Percentiles rank a stretch among this genome's conserved stretches.
phyloP scores from a whole-genome alignment of 1,284 basidiomycete genomes.

The Naganishia sp. region DNA sequence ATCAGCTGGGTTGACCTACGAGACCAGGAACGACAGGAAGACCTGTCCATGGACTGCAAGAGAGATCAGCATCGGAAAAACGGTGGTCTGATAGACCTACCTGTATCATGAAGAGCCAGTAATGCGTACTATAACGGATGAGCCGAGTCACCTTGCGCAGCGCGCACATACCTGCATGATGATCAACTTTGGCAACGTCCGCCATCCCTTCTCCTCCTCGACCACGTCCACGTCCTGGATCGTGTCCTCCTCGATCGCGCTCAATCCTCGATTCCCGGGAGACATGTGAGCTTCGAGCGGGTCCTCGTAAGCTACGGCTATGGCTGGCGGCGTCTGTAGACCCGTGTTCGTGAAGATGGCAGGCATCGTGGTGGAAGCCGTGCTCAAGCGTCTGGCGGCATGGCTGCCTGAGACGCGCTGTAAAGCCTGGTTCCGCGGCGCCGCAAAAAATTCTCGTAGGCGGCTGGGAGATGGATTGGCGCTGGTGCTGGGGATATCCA shows the following conservation, averaged over 20 bases:
- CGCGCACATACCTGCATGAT: slow-evolving; percentile 46
- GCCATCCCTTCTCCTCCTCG: slow-evolving; percentile 44
- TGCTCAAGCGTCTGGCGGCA: slow-evolving; percentile 46
- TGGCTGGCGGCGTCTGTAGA: slow-evolving; percentile 43
- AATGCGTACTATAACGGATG: slow-evolving; percentile 48
- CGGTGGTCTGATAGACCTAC: slow-evolving; percentile 3
- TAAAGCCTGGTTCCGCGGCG: slow-evolving; percentile 8
- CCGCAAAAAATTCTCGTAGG: slow-evolving; percentile 7
- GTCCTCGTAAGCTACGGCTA: slow-evolving; percentile 40
- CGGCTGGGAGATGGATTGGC: slow-evolving; percentile 16
- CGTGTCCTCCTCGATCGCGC: slow-evolving; percentile 47
- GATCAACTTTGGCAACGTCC: slow-evolving; percentile 47
- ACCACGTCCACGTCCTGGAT: slow-evolving; percentile 30
- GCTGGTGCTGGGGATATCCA: slow-evolving; percentile 6
- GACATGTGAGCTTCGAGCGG: slow-evolving; percentile 27
- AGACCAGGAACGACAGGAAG: slow-evolving; percentile 54
- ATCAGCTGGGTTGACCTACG: slow-evolving; percentile 38
- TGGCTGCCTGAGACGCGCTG: slow-evolving; percentile 39
- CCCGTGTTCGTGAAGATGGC: slow-evolving; percentile 54
- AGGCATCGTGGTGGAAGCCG: slow-evolving; percentile 47
- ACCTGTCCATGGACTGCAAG: slow-evolving; percentile 49
- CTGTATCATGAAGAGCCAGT: slow-evolving; percentile 52
- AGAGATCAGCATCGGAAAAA: background rate
- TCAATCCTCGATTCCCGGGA: slow-evolving; percentile 38
- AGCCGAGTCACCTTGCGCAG: background rate